Evolutionary conservation across 139 green algal genomes (phyloP), one percentile per base, ranked within the genome.

Genomic region (Deuterostichococcus epilithicus): DNA sequence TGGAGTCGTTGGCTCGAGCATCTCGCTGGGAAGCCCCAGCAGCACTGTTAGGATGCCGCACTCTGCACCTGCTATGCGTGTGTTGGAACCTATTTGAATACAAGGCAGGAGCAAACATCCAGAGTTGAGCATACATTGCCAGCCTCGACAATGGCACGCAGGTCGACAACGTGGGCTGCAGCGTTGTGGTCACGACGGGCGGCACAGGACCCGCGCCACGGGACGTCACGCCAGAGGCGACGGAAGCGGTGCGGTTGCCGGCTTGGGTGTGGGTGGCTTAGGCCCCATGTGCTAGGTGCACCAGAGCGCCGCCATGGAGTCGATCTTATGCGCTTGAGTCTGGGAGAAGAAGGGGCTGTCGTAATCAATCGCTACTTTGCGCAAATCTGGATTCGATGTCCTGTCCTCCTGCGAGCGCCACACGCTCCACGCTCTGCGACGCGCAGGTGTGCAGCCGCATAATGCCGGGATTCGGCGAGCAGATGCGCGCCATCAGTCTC

Each of bases 141-240:
- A n/a, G 13, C 10, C 18, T 25, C 52, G 52, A 5, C 13, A n/a
- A 5, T 63, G 52, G 20, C 20, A 5, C 20, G 42, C 82, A 93
- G 88, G 87, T 87, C 35, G 93, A 97, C 76, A 71, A 81, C 0
- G 80, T 91, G 58, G 84, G 87, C 30, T 97, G 93, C 85, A 95
- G 87, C 77, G 72, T 98, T 26, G 89, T 98, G 59, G 88, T 97
- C 2, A 97, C 93, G 4, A 97, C 93, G 13, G 88, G 86, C 0
- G 94, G 94, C 66, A 97, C 93, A 34, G 93, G 94, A 1, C 94
- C 94, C 5, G 88, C 92, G 3, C 83, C 89, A 0, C 79, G 94
- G 3, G 94, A 98, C 66, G 92, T 97, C n/a, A 98, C 94, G 10
- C 94, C 94, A 39, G 94, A 98, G 60, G 94, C 93, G 3, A 98